Percentiles rank a stretch among this genome's conserved stretches.
These are phyloP conservation scores for Camellia granthamiana DNA, from an alignment of 148 eudicot species.

Conservation along the genomic window DNA sequence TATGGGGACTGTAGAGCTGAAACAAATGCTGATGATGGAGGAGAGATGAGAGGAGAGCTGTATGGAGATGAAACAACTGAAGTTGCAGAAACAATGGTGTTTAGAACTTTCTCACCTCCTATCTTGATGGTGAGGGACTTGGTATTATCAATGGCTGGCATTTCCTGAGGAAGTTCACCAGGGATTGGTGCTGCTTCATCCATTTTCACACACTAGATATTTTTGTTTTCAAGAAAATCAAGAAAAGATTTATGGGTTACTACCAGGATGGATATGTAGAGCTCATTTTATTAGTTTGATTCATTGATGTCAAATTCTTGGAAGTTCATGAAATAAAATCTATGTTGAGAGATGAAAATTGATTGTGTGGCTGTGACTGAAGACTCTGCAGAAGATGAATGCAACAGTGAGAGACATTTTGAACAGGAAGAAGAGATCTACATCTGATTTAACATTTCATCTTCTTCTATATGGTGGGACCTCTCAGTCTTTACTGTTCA, in stretches of 20 bases:
- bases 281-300: conserved; percentile 3
- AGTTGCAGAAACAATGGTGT: conserved; percentile 19
- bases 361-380: conserved; percentile 24
- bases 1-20: conserved; percentile 83
- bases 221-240: conserved; percentile 1
- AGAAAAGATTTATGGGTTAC: neutral
- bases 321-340: neutral
- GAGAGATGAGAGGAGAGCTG: conserved; percentile 66
- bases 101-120: conserved; percentile 12
- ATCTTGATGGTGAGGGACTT: conserved; percentile 41
- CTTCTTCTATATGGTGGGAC: conserved; percentile 32
- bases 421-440: conserved; percentile 16
- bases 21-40: conserved; percentile 82
- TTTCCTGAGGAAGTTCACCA: conserved; percentile 13
- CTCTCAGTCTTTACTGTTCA: conserved; percentile 5
- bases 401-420: conserved; percentile 36
- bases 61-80: conserved; percentile 46
- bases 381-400: conserved; percentile 36
- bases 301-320: neutral
- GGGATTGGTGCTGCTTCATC: conserved; percentile 28
- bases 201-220: conserved; percentile 20
- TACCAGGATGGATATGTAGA: conserved; percentile 4
- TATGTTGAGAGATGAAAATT: conserved; percentile 21
- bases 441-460: conserved; percentile 37
- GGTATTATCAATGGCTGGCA: conserved; percentile 25